Evolutionary conservation across 192 early-diverging fungal genomes (phyloP), one percentile per base, ranked within the genome.

Genomic region (Thamnidium elegans): DNA sequence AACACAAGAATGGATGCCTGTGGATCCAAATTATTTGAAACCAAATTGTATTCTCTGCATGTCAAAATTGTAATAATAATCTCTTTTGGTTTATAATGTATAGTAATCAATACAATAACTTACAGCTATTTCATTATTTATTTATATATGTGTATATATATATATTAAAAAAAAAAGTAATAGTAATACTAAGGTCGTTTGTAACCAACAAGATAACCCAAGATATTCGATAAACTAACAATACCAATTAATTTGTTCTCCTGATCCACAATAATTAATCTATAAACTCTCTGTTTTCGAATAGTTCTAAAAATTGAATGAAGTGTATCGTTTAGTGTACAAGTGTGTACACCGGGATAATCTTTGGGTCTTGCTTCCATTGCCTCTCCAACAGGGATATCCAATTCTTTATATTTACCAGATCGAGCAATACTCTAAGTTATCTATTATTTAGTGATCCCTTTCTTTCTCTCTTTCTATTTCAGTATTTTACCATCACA

Each of bases 261-360:
- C 10, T 88, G 80, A 54, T 98, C 92, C 0, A 96, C 82, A 0
- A 98, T 92, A 73, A 98, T 91, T 56, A 98, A 80, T 45, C 96
- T 86, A 77, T 96, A 90, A 6, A 98, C 91, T 36, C 86, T 86
- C 31, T 86, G 88, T 59, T 86, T 88, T 63, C 90, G 85, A 63
- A 98, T 97, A 1, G 89, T 92, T 42, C 93, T 90, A 52, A 98
- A 83, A 39, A 98, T 86, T 0, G 93, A 90, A 19, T 86, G 86
- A 39, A 98, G 83, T 47, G 92, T 95, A 80, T 97, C 93, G 47
- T 76, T 84, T 63, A 90, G 63, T 4, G 86, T 89, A 75, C 96
- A 98, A 4, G 93, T 91, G 69, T 97, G 95, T 14, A 98, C 94
- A 3, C 95, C 96, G 14, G 91, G 84, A 64, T 94, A 97, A 69